Base-by-base conservation (phyloP, 148 eudicot species). In the Rheum nobile region DNA sequence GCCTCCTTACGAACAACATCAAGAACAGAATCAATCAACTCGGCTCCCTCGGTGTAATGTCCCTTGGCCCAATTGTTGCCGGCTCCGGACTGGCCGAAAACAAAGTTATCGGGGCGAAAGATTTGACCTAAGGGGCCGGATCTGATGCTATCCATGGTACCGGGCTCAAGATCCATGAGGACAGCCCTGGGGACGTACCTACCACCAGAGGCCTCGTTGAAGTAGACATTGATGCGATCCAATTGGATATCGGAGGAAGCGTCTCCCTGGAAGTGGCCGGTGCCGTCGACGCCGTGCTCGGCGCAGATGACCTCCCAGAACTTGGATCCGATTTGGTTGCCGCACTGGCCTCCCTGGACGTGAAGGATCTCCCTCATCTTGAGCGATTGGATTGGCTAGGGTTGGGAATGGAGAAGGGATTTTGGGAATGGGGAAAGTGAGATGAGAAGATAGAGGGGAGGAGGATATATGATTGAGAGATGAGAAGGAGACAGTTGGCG, bases 211-310 rank as follows among this genome's bases (percentile, higher is more conserved):
- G 73, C 73, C 34, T 71, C 73, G 0, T 71, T 71, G 29, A 39
- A 71, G 73, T 71, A 71, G 73, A 71, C 73, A 71, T 71, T 71
- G 73, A 71, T 71, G 31, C 73, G 73, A 24, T 71, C 73, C 50
- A 71, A 71, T 71, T 71, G 73, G 48, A 38, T 39, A 22, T 71
- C 73, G 29, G 73, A 38, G 6, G 73, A 38, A 32, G 41, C 70
- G 70, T 65, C 70, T 39, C 73, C 73, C 7, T n/a, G 16, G 31
- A 38, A 71, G 29, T 22, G 47, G 29, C 73, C 73, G 19, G 73
- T 71, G 46, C 32, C 32, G 39, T 71, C 73, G 47, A 71, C 47
- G 48, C 73, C 73, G 48, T 71, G 73, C 50, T 71, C 73, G 48
- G 42, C 47, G 50, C 73, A 71, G 73, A 71, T 71, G 6, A 71